Evolutionary conservation across 2,329 filamentous ascomycete species (phyloP), one percentile per base, ranked within the genome.

Genomic region (Claviceps purpurea): DNA sequence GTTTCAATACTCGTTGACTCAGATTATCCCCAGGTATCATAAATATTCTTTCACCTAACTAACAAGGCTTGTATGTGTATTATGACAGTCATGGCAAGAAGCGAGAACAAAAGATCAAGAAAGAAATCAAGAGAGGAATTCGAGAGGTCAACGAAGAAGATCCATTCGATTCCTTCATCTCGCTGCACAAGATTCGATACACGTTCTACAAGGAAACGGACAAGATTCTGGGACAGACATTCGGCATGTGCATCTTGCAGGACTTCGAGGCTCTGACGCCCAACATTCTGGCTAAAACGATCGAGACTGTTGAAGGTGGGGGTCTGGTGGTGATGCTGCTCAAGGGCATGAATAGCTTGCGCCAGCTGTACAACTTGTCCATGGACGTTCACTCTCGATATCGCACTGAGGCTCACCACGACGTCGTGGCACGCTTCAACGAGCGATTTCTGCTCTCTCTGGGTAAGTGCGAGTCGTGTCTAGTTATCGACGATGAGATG

Each of bases 131-230:
- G 73, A 81, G 89, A 61, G 93, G 93, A 45, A 89, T 90, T 59
- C 82, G 94, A 64, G 93, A 98, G 69, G 81, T 87, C 56, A 95
- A 98, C 68, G 79, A 82, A 51, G 89, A 95, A 65, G 93, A 98
- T 65, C 87, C 93, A 0, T 98, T 98, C 73, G 93, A 98, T 71
- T 80, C 97, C 51, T 98, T 97, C 71, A 85, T 97, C 61, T 93
- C 89, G 54, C 82, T 95, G 53, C 87, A 97, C 73, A 89, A 96
- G 69, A 95, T 98, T 66, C 87, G 93, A 68, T 98, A 98, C 78
- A 89, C 93, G 53, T 98, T 95, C 77, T 98, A 98, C 76, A 98
- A 98, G 72, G 93, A 98, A 73, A 97, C 93, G 30, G 93, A 98
- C 64, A 97, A 96, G 76, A 96, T 98, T 64, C 71, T 97, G 52